Evolutionary conservation across 345 rosid species (phyloP).

Genomic region (Brassica incana): DNA sequence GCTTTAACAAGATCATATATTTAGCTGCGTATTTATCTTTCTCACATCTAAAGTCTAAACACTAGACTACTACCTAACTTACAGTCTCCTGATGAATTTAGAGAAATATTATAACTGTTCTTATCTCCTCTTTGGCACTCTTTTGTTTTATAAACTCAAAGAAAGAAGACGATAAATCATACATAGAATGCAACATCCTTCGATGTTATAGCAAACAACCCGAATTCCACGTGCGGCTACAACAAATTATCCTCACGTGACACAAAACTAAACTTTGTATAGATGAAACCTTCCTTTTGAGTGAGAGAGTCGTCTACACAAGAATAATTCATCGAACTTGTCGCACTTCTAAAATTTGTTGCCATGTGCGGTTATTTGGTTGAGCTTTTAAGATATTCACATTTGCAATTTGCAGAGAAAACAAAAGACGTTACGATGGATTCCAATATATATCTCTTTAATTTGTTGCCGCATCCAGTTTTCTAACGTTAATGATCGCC

Average conservation of each 20-base stretch:
- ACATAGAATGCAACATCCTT: not conserved
- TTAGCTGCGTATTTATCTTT: not conserved
- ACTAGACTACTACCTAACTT: not conserved
- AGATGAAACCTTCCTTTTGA: not conserved
- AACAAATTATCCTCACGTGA: conserved; percentile 10
- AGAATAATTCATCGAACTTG: conserved; percentile 18
- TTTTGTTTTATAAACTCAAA: not conserved
- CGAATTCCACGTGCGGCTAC: not conserved
- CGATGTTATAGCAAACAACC: not conserved
- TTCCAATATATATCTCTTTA: conserved; percentile 14
- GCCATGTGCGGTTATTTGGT: conserved; percentile 30
- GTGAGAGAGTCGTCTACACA: conserved; percentile 2
- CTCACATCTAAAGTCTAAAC: not conserved
- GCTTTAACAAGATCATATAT: not conserved
- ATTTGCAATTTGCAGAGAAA: conserved; percentile 31
- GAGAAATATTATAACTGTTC: not conserved
- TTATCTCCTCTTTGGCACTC: not conserved
- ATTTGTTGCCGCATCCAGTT: conserved; percentile 28
- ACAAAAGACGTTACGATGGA: conserved; percentile 43
- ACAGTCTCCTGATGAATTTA: not conserved
- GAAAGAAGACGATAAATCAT: not conserved
- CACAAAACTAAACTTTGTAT: not conserved
- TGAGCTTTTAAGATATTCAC: conserved; percentile 17
- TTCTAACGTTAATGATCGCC: conserved; percentile 22
- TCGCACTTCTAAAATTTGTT: conserved; percentile 22